phyloP scores from a whole-genome alignment of 129 eudicot species.

The Saussurea involucrata region DNA sequence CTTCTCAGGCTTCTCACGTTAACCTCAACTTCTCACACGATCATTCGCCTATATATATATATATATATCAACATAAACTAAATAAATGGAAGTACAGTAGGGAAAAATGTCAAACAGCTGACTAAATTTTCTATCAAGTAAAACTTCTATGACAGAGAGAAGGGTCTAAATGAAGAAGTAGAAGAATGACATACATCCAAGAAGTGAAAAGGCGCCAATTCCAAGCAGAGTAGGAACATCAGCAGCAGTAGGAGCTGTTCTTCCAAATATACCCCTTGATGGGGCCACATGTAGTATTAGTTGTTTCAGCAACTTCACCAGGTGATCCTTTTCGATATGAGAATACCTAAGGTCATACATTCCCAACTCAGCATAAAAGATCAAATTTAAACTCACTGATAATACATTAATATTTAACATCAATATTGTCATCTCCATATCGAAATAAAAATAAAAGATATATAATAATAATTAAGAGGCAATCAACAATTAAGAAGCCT shows the following conservation, averaged over 20 bases:
- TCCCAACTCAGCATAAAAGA: conserved; percentile 14
- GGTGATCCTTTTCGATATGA: conserved; percentile 83
- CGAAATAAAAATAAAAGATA: background rate
- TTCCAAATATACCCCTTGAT: conserved; percentile 45
- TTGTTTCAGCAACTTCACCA: conserved; percentile 86
- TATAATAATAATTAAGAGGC: background rate
- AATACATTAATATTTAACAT: background rate
- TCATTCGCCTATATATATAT: too few species aligned
- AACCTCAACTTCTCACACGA: too few species aligned
- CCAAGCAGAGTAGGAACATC: conserved; percentile 98
- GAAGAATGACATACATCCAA: conserved; percentile 46
- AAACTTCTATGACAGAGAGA: background rate
- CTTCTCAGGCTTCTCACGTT: too few species aligned
- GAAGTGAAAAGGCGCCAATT: conserved; percentile 77
- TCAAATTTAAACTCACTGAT: background rate
- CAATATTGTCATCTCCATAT: background rate
- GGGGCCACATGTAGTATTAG: conserved; percentile 56
- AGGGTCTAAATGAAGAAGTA: background rate
- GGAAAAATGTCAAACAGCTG: background rate
- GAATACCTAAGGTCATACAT: conserved; percentile 52
- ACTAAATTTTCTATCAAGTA: background rate
- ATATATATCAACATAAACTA: background rate
- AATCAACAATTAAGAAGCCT: background rate
- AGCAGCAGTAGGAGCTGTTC: conserved; percentile 76
- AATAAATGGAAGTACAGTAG: background rate